These are phyloP conservation scores for Multifurca ochricompacta DNA, from an alignment of 768 basidiomycete species.

Conservation along the genomic window DNA sequence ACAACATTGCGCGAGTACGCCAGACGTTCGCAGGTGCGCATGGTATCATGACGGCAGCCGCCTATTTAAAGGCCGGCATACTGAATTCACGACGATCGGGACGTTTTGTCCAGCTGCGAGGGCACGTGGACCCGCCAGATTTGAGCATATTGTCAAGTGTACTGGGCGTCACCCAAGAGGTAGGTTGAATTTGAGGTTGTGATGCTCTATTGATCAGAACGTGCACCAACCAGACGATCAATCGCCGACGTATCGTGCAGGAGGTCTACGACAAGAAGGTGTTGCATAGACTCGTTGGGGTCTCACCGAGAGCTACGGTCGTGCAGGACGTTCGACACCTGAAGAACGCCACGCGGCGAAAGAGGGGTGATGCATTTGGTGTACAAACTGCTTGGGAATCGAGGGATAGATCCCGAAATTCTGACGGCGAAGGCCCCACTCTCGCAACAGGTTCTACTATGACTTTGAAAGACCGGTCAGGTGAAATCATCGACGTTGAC, in stretches of 20 bases:
- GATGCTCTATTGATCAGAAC: not conserved
- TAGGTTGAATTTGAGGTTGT: conserved; percentile 29
- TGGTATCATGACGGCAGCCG: conserved; percentile 66
- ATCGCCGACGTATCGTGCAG: conserved; percentile 59
- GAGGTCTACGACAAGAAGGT: conserved; percentile 55
- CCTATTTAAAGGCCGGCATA: conserved; percentile 57
- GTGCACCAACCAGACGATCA: conserved; percentile 47
- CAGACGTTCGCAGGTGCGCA: conserved; percentile 78
- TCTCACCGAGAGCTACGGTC: conserved; percentile 25
- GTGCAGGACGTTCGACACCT: not conserved
- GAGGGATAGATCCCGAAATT: conserved; percentile 30
- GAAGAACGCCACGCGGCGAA: conserved; percentile 6
- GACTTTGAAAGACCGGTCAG: not conserved
- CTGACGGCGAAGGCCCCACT: conserved; percentile 22
- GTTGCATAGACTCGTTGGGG: conserved; percentile 53
- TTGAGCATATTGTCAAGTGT: conserved; percentile 75
- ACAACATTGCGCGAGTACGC: conserved; percentile 72
- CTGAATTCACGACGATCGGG: conserved; percentile 50
- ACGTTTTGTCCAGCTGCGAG: conserved; percentile 37
- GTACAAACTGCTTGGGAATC: conserved; percentile 35
- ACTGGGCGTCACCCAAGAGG: conserved; percentile 80
- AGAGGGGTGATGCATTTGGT: conserved; percentile 20
- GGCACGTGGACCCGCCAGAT: conserved; percentile 45
- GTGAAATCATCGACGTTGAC: conserved; percentile 20
- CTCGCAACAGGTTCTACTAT: conserved; percentile 5